A percentile compares a stretch with the other conserved stretches of the same genome.
phyloP scores from a whole-genome alignment of 768 basidiomycete species.

The Goffeauzyma gilvescens region DNA sequence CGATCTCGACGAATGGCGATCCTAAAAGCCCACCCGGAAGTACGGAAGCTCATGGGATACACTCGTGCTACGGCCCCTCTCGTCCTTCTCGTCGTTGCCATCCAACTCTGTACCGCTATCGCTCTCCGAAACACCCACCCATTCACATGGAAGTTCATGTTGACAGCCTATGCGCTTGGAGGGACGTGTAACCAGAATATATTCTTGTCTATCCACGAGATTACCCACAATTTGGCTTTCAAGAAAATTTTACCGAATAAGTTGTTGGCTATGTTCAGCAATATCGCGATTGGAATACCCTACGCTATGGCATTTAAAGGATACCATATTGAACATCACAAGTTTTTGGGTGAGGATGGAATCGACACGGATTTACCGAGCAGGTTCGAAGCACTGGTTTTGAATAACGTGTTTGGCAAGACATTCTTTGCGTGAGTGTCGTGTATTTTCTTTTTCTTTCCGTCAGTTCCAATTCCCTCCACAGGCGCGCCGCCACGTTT shows the following conservation, averaged over 20 bases:
- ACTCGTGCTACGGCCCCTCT: constrained; percentile 81
- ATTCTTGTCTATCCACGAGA: constrained; percentile 95
- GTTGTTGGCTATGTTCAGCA: constrained; percentile 69
- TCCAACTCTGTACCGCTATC: constrained; percentile 52
- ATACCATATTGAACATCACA: constrained; percentile 94
- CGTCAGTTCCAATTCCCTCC: neutral
- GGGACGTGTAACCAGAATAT: constrained; percentile 95
- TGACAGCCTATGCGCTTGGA: constrained; percentile 65
- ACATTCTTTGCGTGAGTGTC: constrained; percentile 94
- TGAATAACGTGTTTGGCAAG: constrained; percentile 93
- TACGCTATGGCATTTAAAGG: constrained; percentile 93
- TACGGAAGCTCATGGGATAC: constrained; percentile 89
- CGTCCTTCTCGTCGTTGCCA: constrained; percentile 57
- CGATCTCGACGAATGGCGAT: constrained; percentile 68
- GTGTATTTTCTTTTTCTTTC: constrained; percentile 13
- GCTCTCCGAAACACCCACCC: constrained; percentile 50
- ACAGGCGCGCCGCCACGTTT: too few species aligned
- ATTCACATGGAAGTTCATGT: constrained; percentile 50
- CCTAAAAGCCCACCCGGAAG: constrained; percentile 85
- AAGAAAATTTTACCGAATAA: constrained; percentile 64
- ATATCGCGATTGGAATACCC: constrained; percentile 82
- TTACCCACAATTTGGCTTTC: constrained; percentile 94
- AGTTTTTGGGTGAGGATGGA: constrained; percentile 83
- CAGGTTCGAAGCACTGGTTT: constrained; percentile 54
- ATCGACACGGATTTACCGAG: constrained; percentile 92